Base-by-base conservation (phyloP, 805 yeast species). In the Zygotorulaspora danielsina region DNA sequence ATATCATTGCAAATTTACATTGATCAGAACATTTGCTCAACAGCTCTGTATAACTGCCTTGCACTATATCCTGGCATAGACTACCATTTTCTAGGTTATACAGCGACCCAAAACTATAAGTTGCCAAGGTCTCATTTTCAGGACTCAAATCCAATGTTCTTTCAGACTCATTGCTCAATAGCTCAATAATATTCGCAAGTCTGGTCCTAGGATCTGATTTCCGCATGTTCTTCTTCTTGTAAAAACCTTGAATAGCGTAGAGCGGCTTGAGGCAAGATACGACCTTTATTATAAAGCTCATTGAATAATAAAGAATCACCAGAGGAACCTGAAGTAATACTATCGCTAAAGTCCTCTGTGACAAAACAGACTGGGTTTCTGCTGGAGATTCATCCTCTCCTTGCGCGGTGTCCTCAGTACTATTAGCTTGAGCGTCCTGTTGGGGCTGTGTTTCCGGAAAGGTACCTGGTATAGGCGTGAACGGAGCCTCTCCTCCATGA, bases 21-120 rank as follows among this genome's bases (percentile, higher is more conserved):
- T 84, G 76, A 24, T 73, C 68, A 36, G 84, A 81, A 24, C 93
- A 83, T 51, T 72, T 67, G 51, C 75, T 79, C 38, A 89, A 64
- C 1, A 96, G 89, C 41, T 81, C 81, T 1, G 89, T 78, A 63
- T 88, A 90, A 24, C 94, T 81, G 11, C 88, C 88, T 50, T 77
- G 79, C 41, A 75, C 34, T 5, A 49, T 41, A 4, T 39, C 32
- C 2, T 42, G 29, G n/a, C 45, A 18, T 15, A 58, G 38, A 6
- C 38, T 41, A 4, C 59, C 58, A 32, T 41, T 40, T 16, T 53
- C 54, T 8, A 43, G 12, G 30, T 45, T 43, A 44, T 61, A 61
- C n/a, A 61, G 31, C 2, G 62, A 54, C 1, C 54, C 56, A 44
- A 59, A 61, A 13, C 45, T 49, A 13, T 48, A 47, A 4, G 38